Evolutionary conservation across 1,284 basidiomycete species (phyloP).

Genomic region (Puccinia hordei): DNA sequence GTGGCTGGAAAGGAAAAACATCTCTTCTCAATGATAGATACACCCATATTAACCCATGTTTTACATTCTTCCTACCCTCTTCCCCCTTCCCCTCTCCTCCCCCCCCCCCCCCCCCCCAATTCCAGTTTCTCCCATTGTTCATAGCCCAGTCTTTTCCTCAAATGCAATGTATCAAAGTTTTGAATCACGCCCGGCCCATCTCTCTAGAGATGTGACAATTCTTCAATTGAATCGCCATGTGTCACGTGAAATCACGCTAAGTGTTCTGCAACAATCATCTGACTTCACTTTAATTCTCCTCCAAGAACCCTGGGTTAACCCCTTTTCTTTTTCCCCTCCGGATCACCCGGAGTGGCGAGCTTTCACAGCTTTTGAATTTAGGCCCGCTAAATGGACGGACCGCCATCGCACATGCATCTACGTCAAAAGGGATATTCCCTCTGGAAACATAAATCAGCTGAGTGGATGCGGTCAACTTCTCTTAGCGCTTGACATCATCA

Average conservation of each 20-base stretch:
- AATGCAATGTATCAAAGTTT: too few species aligned
- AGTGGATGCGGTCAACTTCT: neutral
- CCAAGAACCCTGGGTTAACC: constrained; percentile 9
- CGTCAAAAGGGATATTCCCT: neutral
- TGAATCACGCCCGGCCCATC: too few species aligned
- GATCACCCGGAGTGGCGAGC: neutral
- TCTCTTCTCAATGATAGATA: too few species aligned
- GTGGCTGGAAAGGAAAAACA: neutral
- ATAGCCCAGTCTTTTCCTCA: too few species aligned
- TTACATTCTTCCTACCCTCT: too few species aligned
- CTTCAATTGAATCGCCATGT: neutral
- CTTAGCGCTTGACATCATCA: neutral
- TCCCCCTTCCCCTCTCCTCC: too few species aligned
- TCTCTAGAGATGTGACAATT: neutral
- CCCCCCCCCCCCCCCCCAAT: too few species aligned
- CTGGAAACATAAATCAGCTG: neutral
- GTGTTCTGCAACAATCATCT: neutral
- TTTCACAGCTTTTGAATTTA: neutral
- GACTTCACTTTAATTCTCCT: neutral
- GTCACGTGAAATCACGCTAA: neutral
- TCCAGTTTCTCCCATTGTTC: too few species aligned
- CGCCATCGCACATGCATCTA: neutral
- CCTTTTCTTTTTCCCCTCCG: neutral
- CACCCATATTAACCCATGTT: too few species aligned
- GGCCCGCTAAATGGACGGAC: neutral